Percentiles rank a stretch among this genome's conserved stretches.
These are phyloP conservation scores for Dothideomycetes sp. DNA, from an alignment of 2,329 filamentous ascomycete species.

Conservation along the genomic window DNA sequence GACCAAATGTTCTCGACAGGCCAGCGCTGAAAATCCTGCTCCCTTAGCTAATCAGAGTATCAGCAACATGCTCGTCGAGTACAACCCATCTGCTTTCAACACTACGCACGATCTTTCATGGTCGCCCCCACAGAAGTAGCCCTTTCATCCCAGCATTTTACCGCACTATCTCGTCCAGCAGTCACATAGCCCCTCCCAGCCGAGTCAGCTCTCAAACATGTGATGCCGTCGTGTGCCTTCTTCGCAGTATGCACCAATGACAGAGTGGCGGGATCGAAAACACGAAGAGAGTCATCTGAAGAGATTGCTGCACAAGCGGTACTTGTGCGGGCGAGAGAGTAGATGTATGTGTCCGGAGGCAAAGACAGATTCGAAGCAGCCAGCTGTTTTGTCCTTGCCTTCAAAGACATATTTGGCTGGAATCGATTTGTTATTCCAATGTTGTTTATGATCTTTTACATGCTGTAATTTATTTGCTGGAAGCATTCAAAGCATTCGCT, in stretches of 20 bases:
- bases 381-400: constrained; percentile 3
- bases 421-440: too few relatives aligned
- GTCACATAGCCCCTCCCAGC: constrained; percentile 47
- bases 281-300: constrained; percentile 58
- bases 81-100: constrained; percentile 11
- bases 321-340: constrained; percentile 37
- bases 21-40: constrained; percentile 53
- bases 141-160: constrained; percentile 57
- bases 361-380: constrained; percentile 7
- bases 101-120: constrained; percentile 6
- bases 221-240: constrained; percentile 47
- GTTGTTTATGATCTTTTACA: too few relatives aligned
- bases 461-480: too few relatives aligned
- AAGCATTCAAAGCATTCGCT: too few relatives aligned
- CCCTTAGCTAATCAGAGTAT: constrained; percentile 17
- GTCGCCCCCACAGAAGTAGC: constrained; percentile 24
- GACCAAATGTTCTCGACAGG: constrained; percentile 49
- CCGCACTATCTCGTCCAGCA: constrained; percentile 58
- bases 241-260: constrained; percentile 36
- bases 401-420: too few relatives aligned
- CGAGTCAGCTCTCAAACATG: constrained; percentile 41
- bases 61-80: constrained; percentile 13
- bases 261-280: constrained; percentile 52
- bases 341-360: constrained; percentile 38
- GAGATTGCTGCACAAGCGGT: constrained; percentile 48